Evolutionary conservation across 352 stramenopile genomes (phyloP), one percentile per base, ranked within the genome.

Genomic region (Pythium aphanidermatum): DNA sequence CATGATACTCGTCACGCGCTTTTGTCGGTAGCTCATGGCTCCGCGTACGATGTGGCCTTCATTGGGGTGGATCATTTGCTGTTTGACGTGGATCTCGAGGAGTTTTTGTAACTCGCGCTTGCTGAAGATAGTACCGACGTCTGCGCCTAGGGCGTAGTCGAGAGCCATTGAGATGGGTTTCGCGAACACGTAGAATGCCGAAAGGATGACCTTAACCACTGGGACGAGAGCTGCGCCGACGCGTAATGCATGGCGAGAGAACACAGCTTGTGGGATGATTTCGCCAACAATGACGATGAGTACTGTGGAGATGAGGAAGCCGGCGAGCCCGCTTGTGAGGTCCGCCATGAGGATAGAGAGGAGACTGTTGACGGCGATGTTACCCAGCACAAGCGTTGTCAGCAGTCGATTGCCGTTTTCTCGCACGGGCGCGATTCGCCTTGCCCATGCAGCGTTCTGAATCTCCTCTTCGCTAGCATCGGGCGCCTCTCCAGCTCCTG

Each of bases 281-380:
- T 98, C 95, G 30, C 95, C 95, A 60, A 97, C 98, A 32, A 98
- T 76, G 26, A 98, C 83, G 70, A 99, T 98, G 9, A 98, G 38
- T 10, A 73, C 58, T 1, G 96, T 99, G 10, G 95, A 98, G 2
- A 86, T 58, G n/a, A 99, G 43, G 43, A 99, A 98, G 21, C 96
- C 95, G 27, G 92, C 55, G 21, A 94, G 42, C 1, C 86, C 85
- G 46, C 66, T 86, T 8, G 83, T 86, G 42, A 97, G 71, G 34
- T 96, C 87, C 7, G 92, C 93, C 70, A 98, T 89, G 2, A 99
- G 68, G 70, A 99, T 99, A 4, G 96, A 98, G 4, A 99, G 65
- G 31, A 98, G 32, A 28, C 93, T 92, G 64, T 99, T 99, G 9
- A 99, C 95, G 2, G 80, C 80, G 2, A 99, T 93, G 56, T 98